These are phyloP conservation scores for Tulasnella sp. DNA, from an alignment of 768 basidiomycete species.

Conservation along the genomic window DNA sequence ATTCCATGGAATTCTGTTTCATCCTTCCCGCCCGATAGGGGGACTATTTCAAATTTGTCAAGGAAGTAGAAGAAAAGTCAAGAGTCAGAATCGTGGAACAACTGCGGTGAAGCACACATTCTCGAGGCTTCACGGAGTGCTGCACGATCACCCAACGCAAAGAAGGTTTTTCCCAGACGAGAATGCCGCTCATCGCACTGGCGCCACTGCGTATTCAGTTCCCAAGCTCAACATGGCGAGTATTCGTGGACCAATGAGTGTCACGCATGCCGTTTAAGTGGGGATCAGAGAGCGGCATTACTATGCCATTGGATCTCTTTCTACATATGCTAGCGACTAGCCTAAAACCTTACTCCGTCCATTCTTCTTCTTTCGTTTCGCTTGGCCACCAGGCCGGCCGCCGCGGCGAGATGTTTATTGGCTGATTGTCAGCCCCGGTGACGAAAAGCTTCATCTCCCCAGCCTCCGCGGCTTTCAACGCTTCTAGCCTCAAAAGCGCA, in stretches of 20 bases:
- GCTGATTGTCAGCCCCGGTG: not conserved
- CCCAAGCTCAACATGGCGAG: not conserved
- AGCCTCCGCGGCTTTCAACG: conserved; percentile 54
- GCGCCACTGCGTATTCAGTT: too few species aligned
- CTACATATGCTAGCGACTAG: not conserved
- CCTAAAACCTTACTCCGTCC: not conserved
- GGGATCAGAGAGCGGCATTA: not conserved
- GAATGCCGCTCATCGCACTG: too few species aligned
- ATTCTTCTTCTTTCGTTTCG: conserved; percentile 1
- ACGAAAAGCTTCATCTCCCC: conserved; percentile 37
- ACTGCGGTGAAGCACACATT: not conserved
- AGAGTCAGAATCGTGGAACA: not conserved
- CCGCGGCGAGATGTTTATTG: not conserved
- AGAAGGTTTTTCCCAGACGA: too few species aligned
- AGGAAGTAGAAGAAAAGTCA: not conserved
- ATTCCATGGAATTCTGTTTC: not conserved
- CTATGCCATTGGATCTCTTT: not conserved
- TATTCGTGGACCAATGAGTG: not conserved
- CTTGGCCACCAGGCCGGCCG: conserved; percentile 10
- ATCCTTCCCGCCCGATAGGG: not conserved
- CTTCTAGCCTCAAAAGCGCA: conserved; percentile 76
- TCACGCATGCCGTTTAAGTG: not conserved
- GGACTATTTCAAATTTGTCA: not conserved
- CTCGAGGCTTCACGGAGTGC: not conserved
- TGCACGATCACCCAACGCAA: too few species aligned